These are phyloP conservation scores for Coniferiporia sulphurascens DNA, from an alignment of 1,284 basidiomycete genomes.

Conservation along the genomic window DNA sequence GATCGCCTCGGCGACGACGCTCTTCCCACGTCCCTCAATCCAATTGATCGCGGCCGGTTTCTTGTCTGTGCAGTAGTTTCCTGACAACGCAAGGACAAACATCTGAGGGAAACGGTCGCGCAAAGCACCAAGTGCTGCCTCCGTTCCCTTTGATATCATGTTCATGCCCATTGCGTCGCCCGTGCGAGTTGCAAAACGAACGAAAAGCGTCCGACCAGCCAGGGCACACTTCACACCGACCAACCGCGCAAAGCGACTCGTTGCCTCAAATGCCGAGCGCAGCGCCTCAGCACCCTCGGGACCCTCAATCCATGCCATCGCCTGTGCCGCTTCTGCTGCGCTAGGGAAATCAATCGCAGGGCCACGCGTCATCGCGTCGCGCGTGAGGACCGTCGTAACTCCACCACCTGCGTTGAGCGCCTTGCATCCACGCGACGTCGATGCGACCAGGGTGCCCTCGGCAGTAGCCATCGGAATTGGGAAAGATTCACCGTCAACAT, in stretches of 20 bases:
- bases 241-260: slow-evolving; percentile 85
- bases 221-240: slow-evolving; percentile 80
- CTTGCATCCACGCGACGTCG: slow-evolving; percentile 96
- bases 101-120: slow-evolving; percentile 85
- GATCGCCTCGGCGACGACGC: slow-evolving; percentile 93
- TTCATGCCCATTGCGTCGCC: slow-evolving; percentile 99
- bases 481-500: slow-evolving; percentile 80
- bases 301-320: slow-evolving; percentile 87
- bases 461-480: slow-evolving; percentile 99
- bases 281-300: slow-evolving; percentile 76
- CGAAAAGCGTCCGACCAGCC: slow-evolving; percentile 89
- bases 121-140: slow-evolving; percentile 87
- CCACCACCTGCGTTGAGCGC: slow-evolving; percentile 96
- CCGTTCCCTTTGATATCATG: slow-evolving; percentile 97
- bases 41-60: slow-evolving; percentile 99
- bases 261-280: slow-evolving; percentile 89
- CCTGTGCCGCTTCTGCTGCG: slow-evolving; percentile 74
- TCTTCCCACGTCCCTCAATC: slow-evolving; percentile 99
- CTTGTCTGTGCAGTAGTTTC: slow-evolving; percentile 99
- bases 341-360: slow-evolving; percentile 96
- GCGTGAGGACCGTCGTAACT: slow-evolving; percentile 88
- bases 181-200: slow-evolving; percentile 93
- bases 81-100: slow-evolving; percentile 89
- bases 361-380: slow-evolving; percentile 97
- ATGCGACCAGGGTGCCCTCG: slow-evolving; percentile 97